These are phyloP conservation scores for Thecaphora thlaspeos DNA, from an alignment of 1,284 basidiomycete species.

Conservation along the genomic window DNA sequence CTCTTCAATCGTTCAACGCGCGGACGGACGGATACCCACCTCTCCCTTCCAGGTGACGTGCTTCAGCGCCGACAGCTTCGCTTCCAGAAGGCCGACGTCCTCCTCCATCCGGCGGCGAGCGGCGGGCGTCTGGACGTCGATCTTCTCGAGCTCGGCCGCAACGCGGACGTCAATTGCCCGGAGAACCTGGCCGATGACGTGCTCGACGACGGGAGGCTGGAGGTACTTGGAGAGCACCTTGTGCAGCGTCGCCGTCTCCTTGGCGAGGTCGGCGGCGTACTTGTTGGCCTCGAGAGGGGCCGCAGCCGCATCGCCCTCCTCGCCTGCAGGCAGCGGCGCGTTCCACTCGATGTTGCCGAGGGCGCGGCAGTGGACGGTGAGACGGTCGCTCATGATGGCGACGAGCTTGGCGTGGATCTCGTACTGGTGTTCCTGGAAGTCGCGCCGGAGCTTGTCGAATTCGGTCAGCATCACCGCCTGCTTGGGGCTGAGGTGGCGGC, in stretches of 20 bases:
- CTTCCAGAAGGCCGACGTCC: conserved; percentile 36
- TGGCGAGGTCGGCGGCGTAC: conserved; percentile 87
- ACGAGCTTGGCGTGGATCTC: conserved; percentile 97
- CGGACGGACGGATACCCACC: neutral
- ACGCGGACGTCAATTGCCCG: conserved; percentile 42
- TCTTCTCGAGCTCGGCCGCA: conserved; percentile 35
- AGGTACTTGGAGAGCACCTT: conserved; percentile 93
- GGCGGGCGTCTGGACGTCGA: conserved; percentile 30
- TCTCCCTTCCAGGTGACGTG: conserved; percentile 45
- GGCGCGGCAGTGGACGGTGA: conserved; percentile 78
- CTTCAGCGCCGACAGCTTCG: conserved; percentile 41
- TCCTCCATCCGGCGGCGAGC: conserved; percentile 28
- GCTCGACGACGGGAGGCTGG: conserved; percentile 36
- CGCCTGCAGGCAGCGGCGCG: conserved; percentile 13
- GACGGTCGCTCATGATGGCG: conserved; percentile 94
- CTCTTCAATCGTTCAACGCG: too few species aligned
- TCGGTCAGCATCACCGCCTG: conserved; percentile 95
- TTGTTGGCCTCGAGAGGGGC: conserved; percentile 62
- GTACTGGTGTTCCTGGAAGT: conserved; percentile 98
- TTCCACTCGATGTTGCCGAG: conserved; percentile 62
- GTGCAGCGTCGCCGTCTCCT: conserved; percentile 93
- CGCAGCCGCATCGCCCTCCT: conserved; percentile 4
- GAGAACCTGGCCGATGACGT: conserved; percentile 46
- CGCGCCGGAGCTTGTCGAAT: conserved; percentile 96
- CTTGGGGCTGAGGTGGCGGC: conserved; percentile 84